A percentile compares a stretch with the other conserved stretches of the same genome.
Conservation (phyloP, 345 rosid genomes). For the Laguncularia racemosa region DNA sequence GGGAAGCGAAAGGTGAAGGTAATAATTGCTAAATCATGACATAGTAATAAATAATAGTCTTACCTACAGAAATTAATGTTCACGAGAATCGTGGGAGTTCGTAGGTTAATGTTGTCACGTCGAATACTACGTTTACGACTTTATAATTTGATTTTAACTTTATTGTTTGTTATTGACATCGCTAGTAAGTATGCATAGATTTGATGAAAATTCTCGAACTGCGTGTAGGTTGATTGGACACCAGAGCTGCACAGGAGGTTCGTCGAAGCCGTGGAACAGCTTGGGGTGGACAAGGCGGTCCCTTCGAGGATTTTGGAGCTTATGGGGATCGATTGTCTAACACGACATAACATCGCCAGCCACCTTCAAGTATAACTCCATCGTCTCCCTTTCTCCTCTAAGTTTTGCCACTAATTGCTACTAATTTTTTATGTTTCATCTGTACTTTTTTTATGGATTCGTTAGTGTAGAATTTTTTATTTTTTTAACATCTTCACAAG, state of each 20-base stretch:
- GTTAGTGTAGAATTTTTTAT: too few relatives aligned
- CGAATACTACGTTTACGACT: too few relatives aligned
- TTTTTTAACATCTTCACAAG: too few relatives aligned
- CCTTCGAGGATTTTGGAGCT: constrained; percentile 92
- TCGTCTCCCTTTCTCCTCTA: not conserved
- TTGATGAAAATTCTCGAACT: not conserved
- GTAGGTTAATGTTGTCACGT: too few relatives aligned
- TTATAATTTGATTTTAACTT: too few relatives aligned
- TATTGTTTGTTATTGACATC: too few relatives aligned
- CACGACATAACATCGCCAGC: constrained; percentile 97
- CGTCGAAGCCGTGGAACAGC: constrained; percentile 96
- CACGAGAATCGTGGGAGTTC: too few relatives aligned
- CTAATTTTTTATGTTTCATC: not conserved
- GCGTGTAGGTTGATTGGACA: constrained; percentile 88
- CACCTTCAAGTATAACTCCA: constrained; percentile 71
- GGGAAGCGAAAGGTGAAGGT: constrained; percentile 67
- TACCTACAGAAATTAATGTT: too few relatives aligned
- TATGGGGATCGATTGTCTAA: constrained; percentile 86
- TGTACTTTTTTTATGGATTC: not conserved
- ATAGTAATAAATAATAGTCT: too few relatives aligned
- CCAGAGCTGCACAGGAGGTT: constrained; percentile 92
- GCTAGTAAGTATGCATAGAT: not conserved
- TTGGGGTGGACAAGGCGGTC: constrained; percentile 95
- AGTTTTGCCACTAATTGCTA: not conserved
- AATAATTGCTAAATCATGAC: not conserved